Evolutionary conservation across 2,329 filamentous ascomycete species (phyloP).

Genomic region (Venturia pyrina): DNA sequence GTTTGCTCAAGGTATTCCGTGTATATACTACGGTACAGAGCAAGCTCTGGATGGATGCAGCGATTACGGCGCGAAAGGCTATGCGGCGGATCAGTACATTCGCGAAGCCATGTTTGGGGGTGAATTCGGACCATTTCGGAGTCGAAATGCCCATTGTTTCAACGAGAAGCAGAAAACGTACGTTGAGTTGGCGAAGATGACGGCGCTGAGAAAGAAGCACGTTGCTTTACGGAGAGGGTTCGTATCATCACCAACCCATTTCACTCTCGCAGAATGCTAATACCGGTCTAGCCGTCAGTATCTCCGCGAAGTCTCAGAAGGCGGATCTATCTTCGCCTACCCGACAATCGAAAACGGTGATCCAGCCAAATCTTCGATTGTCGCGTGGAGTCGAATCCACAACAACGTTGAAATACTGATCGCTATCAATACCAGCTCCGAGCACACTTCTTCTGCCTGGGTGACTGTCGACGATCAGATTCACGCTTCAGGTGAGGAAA

Average conservation of each 20-base stretch:
- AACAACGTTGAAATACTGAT: slow-evolving; percentile 16
- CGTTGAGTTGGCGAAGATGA: neutral
- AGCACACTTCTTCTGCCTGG: slow-evolving; percentile 12
- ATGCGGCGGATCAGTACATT: slow-evolving; percentile 17
- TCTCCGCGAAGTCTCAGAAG: neutral
- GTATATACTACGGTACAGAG: slow-evolving; percentile 21
- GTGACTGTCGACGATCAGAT: slow-evolving; percentile 18
- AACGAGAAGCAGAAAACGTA: slow-evolving; percentile 13
- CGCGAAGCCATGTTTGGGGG: slow-evolving; percentile 21
- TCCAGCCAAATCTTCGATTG: slow-evolving; percentile 11
- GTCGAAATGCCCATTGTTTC: slow-evolving; percentile 17
- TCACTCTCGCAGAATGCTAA: neutral
- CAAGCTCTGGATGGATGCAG: slow-evolving; percentile 18
- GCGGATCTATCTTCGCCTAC: neutral
- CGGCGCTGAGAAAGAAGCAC: neutral
- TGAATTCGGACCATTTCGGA: slow-evolving; percentile 18
- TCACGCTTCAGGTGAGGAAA: slow-evolving; percentile 9
- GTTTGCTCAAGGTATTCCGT: slow-evolving; percentile 18
- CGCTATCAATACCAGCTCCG: slow-evolving; percentile 14
- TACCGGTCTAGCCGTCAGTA: neutral
- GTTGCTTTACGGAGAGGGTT: slow-evolving; percentile 1
- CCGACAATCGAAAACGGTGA: slow-evolving; percentile 12
- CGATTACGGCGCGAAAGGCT: neutral
- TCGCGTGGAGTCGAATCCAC: slow-evolving; percentile 19
- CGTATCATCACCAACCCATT: neutral